These are phyloP conservation scores for Melastoma malabathricum DNA, from an alignment of 345 rosid species.

Conservation along the genomic window DNA sequence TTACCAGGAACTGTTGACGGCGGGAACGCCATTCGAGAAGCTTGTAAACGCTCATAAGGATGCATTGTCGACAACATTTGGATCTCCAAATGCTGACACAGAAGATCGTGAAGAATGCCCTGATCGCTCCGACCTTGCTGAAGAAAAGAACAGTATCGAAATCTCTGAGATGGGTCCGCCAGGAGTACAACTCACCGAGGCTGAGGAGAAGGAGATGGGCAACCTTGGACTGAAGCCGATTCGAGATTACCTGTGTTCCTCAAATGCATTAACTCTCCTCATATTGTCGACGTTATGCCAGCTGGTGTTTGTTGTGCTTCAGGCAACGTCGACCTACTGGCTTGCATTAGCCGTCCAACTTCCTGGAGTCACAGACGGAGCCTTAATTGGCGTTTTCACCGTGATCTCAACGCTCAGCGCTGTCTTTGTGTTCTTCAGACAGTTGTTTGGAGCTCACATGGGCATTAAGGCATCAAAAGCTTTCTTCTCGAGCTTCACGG, in stretches of 20 bases:
- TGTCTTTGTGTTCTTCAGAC: conserved; percentile 30
- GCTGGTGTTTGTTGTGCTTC: conserved; percentile 31
- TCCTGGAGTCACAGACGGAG: conserved; percentile 24
- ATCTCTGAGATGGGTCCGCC: conserved; percentile 13
- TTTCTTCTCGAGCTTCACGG: conserved; percentile 50
- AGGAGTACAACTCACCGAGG: conserved; percentile 49
- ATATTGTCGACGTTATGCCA: conserved; percentile 15
- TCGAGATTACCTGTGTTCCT: conserved; percentile 40
- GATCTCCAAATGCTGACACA: conserved; percentile 8
- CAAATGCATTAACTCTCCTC: conserved; percentile 21
- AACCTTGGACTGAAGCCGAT: conserved; percentile 54
- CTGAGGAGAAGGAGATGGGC: conserved; percentile 50
- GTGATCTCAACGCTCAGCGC: conserved; percentile 46
- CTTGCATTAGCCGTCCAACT: conserved; percentile 46
- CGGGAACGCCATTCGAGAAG: conserved; percentile 49
- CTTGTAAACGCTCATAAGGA: conserved; percentile 70
- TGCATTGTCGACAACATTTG: conserved; percentile 20
- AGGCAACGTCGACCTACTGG: conserved; percentile 65
- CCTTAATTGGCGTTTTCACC: conserved; percentile 44
- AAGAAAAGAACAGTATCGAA: conserved; percentile 16
- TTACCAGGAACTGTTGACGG: conserved; percentile 39
- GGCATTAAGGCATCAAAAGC: conserved; percentile 60
- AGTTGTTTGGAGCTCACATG: conserved; percentile 29
- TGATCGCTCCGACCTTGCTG: too few species aligned
- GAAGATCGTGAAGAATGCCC: conserved; percentile 3